Percentiles rank a stretch among this genome's conserved stretches.
phyloP scores from a whole-genome alignment of 345 rosid species.

The Hibiscus syriacus region DNA sequence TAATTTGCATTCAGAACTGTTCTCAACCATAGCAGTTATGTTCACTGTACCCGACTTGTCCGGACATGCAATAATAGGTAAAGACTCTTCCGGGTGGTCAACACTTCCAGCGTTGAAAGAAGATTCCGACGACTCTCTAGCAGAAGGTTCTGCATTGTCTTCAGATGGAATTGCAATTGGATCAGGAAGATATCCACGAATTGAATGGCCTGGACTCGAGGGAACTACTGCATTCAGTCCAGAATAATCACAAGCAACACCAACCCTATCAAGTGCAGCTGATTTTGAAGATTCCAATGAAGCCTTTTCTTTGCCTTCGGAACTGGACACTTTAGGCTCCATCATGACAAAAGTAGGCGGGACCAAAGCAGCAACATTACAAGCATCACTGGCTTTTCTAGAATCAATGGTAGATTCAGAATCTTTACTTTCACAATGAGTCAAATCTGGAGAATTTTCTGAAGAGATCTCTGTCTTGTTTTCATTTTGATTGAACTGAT shows the following conservation, averaged over 20 bases:
- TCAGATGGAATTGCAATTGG: conserved; percentile 8
- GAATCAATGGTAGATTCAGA: background rate
- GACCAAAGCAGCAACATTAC: background rate
- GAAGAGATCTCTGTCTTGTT: conserved; percentile 1
- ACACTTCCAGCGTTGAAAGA: background rate
- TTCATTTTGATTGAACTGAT: conserved; percentile 2
- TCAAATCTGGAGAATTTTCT: background rate
- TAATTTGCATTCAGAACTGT: background rate
- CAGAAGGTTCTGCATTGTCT: conserved; percentile 4
- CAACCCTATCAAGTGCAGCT: conserved; percentile 10
- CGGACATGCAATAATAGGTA: background rate
- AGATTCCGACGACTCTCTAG: background rate
- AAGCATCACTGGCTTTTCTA: background rate
- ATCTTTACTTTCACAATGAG: background rate
- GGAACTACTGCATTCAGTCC: conserved; percentile 6
- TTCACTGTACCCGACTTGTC: background rate
- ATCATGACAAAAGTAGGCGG: background rate
- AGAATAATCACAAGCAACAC: conserved; percentile 13
- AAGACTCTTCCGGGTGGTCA: background rate
- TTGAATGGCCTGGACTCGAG: conserved; percentile 10
- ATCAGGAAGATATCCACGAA: conserved; percentile 11
- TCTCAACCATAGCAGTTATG: background rate
- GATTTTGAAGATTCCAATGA: conserved; percentile 2
- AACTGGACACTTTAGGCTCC: background rate
- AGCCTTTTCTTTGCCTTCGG: background rate